phyloP scores from a whole-genome alignment of 2,329 filamentous ascomycete species.

The Chaetomiaceae sp. region DNA sequence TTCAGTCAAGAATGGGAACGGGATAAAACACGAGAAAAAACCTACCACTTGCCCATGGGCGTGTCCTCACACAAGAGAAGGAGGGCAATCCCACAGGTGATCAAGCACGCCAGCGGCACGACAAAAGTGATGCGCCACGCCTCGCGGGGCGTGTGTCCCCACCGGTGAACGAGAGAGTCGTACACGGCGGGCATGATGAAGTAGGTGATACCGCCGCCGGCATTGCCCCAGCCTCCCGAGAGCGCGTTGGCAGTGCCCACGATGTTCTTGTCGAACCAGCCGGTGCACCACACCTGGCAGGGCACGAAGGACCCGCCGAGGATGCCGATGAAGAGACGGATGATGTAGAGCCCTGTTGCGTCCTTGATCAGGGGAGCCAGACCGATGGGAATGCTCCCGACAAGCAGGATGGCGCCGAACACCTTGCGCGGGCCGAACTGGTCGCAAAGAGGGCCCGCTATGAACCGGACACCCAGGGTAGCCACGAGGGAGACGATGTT shows the following conservation, averaged over 20 bases:
- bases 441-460: conserved; percentile 79
- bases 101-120: conserved; percentile 73
- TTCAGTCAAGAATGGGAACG: background rate
- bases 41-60: conserved; percentile 65
- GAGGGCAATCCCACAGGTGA: conserved; percentile 59
- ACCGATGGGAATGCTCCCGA: conserved; percentile 76
- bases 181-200: conserved; percentile 90
- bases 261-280: conserved; percentile 88
- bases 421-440: conserved; percentile 73
- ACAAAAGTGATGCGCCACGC: conserved; percentile 84
- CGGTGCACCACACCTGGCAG: conserved; percentile 89
- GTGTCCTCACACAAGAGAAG: conserved; percentile 74
- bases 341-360: conserved; percentile 61
- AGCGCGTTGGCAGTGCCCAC: conserved; percentile 85
- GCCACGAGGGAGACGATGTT: conserved; percentile 79
- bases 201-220: conserved; percentile 85
- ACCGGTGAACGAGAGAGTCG: conserved; percentile 39
- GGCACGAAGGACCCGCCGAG: conserved; percentile 75
- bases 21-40: background rate
- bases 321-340: conserved; percentile 77
- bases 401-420: conserved; percentile 66
- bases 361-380: conserved; percentile 71
- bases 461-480: conserved; percentile 68
- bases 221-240: conserved; percentile 79
- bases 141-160: conserved; percentile 56